phyloP scores from a whole-genome alignment of 768 basidiomycete species.

The Suillus americanus region DNA sequence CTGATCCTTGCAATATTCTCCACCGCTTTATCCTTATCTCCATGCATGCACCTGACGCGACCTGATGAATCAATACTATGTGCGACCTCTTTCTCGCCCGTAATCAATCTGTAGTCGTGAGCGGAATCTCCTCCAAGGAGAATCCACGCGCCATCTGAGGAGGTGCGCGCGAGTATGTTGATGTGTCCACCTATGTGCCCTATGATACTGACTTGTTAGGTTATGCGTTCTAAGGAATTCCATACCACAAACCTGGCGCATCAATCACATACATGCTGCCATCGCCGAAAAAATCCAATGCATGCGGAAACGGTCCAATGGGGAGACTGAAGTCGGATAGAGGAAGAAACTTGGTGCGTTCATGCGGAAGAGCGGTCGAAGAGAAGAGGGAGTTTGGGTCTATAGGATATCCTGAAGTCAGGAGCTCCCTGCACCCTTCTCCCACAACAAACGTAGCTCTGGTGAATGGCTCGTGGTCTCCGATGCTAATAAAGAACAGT shows the following conservation, averaged over 20 bases:
- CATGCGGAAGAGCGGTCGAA: slow-evolving; percentile 32
- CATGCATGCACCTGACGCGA: slow-evolving; percentile 40
- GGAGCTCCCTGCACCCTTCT: slow-evolving; percentile 28
- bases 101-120: slow-evolving; percentile 49
- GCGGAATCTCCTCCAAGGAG: slow-evolving; percentile 55
- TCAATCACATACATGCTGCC: too few relatives aligned
- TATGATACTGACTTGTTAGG: too few relatives aligned
- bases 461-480: slow-evolving; percentile 42
- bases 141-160: slow-evolving; percentile 15
- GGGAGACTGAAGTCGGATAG: slow-evolving; percentile 32
- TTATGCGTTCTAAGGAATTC: too few relatives aligned
- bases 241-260: too few relatives aligned
- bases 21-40: slow-evolving; percentile 41
- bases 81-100: slow-evolving; percentile 39
- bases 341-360: slow-evolving; percentile 35
- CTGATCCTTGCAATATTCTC: slow-evolving; percentile 41
- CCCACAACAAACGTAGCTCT: slow-evolving; percentile 46
- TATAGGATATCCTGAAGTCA: slow-evolving; percentile 39
- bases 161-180: too few relatives aligned
- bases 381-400: slow-evolving; percentile 34
- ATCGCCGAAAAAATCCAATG: slow-evolving; percentile 43
- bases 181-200: too few relatives aligned
- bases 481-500: slow-evolving; percentile 45
- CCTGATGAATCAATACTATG: slow-evolving; percentile 17
- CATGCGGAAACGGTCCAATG: slow-evolving; percentile 46